These are phyloP conservation scores for Postia placenta DNA, from an alignment of 768 basidiomycete species.

Conservation along the genomic window DNA sequence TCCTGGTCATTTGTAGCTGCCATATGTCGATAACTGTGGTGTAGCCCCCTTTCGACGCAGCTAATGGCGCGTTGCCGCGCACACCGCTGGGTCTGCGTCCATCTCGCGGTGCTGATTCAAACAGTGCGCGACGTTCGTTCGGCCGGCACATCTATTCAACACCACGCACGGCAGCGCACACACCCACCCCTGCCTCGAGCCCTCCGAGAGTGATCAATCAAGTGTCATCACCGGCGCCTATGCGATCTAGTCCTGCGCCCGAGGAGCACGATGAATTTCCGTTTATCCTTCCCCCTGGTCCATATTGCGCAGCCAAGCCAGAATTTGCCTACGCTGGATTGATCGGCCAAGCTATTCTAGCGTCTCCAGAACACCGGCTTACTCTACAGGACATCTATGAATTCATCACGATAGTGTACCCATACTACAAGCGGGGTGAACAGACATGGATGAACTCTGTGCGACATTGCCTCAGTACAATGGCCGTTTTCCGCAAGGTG, in stretches of 20 bases:
- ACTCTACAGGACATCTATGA: conserved; percentile 95
- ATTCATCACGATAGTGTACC: conserved; percentile 91
- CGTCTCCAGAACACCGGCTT: conserved; percentile 76
- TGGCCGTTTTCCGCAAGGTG: conserved; percentile 84
- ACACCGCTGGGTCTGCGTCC: too few relatives aligned
- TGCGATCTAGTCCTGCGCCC: conserved; percentile 50
- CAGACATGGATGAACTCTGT: conserved; percentile 98
- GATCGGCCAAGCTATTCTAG: conserved; percentile 90
- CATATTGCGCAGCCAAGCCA: conserved; percentile 76
- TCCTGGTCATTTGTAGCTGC: too few relatives aligned
- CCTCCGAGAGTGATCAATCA: conserved; percentile 58
- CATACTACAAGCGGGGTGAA: conserved; percentile 88
- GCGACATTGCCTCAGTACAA: conserved; percentile 92
- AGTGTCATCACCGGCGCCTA: conserved; percentile 83
- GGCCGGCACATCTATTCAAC: conserved; percentile 31
- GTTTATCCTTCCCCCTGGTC: conserved; percentile 77
- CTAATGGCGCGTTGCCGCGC: conserved; percentile 6
- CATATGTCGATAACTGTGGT: too few relatives aligned
- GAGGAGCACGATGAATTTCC: conserved; percentile 66
- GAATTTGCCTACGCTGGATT: conserved; percentile 90
- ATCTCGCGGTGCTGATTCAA: too few relatives aligned
- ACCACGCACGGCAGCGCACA: conserved; percentile 59
- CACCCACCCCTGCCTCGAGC: conserved; percentile 58
- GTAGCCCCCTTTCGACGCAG: background rate
- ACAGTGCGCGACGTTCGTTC: too few relatives aligned